Evolutionary conservation across 192 early-diverging fungal genomes (phyloP), one percentile per base, ranked within the genome.

Genomic region (Borealophlyctis nickersoniae): DNA sequence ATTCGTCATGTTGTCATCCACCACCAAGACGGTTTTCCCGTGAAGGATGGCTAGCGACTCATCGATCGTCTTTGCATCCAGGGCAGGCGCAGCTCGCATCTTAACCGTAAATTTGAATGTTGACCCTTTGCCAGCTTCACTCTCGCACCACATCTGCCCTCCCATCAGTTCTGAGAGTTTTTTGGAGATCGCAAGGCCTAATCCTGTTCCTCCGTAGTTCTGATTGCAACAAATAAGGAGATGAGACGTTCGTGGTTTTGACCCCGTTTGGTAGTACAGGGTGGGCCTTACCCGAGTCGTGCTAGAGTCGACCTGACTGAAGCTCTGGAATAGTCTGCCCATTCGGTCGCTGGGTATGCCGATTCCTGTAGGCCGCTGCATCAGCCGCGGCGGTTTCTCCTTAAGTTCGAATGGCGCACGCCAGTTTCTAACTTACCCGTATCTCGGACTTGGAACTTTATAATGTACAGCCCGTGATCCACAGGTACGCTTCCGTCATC

Each of bases 201-300:
- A 73, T 0, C 93, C 92, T 16, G 92, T 93, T 31, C 93, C 93
- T 49, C 90, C 90, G 62, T 89, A 95, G 73, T 86, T 82, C 65
- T 48, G n/a, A 48, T 48, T 11, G 11, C 45, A 48, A 48, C 45
- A 14, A 14, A 48, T 48, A 11, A 48, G 45, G 45, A 48, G 11
- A n/a, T n/a, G n/a, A 48, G n/a, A 48, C n/a, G 11, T n/a, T 14
- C 11, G 11, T 48, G n/a, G n/a, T 11, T n/a, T 11, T 48, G 11
- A 48, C 45, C 45, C n/a, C n/a, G n/a, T 48, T n/a, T 48, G 45
- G 11, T 48, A 11, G 58, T 65, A 27, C 45, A 13, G 9, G 45
- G 9, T 48, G 45, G n/a, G 58, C n/a, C n/a, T n/a, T n/a, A 45
- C 19, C 39, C 75, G 84, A 81, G 70, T 52, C 19, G 61, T 62